Evolutionary conservation across 2,329 filamentous ascomycete genomes (phyloP).

Genomic region (Aspergillus transmontanensis): DNA sequence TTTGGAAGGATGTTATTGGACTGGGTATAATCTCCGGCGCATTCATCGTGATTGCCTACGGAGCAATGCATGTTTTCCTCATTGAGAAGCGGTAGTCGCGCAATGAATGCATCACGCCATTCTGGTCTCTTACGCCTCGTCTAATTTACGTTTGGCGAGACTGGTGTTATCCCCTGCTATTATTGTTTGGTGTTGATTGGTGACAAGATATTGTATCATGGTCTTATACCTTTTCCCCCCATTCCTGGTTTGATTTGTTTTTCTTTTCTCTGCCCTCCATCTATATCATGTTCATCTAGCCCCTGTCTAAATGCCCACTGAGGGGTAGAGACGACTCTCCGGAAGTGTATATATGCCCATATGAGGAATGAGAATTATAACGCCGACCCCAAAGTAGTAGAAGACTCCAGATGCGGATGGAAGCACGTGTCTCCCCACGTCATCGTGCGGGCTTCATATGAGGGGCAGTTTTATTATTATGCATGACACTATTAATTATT

Average conservation of each 20-base stretch:
- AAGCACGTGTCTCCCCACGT: conserved; percentile 26
- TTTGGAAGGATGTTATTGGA: conserved; percentile 83
- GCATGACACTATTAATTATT: too few relatives aligned
- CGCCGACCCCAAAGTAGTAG: not conserved
- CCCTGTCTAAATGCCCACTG: not conserved
- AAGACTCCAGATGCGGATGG: conserved; percentile 18
- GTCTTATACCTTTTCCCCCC: not conserved
- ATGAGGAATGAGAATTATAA: conserved; percentile 1
- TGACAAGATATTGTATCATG: not conserved
- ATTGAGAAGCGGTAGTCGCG: conserved; percentile 74
- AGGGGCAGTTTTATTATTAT: not conserved
- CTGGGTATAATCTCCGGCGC: conserved; percentile 77
- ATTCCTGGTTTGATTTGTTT: not conserved
- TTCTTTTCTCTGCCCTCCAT: not conserved
- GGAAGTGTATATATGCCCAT: conserved; percentile 13
- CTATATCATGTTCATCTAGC: not conserved
- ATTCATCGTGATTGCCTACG: conserved; percentile 87
- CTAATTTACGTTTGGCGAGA: not conserved
- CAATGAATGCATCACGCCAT: not conserved
- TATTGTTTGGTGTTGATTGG: not conserved
- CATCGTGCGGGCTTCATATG: conserved; percentile 7
- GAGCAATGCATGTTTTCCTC: conserved; percentile 88
- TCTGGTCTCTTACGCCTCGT: not conserved
- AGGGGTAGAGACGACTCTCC: not conserved
- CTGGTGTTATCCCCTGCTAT: not conserved